Evolutionary conservation across 2,329 filamentous ascomycete genomes (phyloP).

Genomic region (Arthrobotrys pseudoclavata): DNA sequence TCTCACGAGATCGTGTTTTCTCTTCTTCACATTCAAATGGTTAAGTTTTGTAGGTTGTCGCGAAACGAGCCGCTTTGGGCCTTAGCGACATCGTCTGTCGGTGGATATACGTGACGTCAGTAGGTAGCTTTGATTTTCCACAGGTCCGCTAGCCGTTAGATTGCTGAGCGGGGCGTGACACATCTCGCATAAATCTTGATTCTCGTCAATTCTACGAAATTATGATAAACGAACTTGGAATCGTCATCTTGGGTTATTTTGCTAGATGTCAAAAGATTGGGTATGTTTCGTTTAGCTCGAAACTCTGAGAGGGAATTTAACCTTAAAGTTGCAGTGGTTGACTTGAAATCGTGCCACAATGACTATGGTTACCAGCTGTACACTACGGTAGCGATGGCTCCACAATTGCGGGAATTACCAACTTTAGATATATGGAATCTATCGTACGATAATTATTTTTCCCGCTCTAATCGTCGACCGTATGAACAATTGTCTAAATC

Average conservation of each 20-base stretch:
- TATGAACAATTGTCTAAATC: too few species aligned
- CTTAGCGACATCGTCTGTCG: conserved; percentile 13
- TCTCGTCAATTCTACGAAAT: neutral
- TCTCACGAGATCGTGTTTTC: neutral
- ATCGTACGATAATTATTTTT: neutral
- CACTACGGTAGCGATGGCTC: neutral
- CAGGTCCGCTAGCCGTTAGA: conserved; percentile 10
- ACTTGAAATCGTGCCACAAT: neutral
- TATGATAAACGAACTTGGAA: neutral
- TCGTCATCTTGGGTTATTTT: neutral
- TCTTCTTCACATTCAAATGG: neutral
- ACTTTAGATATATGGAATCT: neutral
- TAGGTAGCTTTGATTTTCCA: neutral
- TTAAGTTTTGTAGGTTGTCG: conserved; percentile 4
- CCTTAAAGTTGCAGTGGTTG: neutral
- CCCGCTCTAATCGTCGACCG: neutral
- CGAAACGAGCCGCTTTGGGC: neutral
- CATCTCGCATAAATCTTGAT: neutral
- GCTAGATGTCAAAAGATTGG: neutral
- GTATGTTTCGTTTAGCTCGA: neutral
- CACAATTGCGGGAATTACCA: neutral
- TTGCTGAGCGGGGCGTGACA: neutral
- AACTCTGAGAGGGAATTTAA: neutral
- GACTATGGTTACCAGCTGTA: neutral
- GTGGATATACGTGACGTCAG: conserved; percentile 7